These are phyloP conservation scores for Exophiala alcalophila DNA, from an alignment of 2,329 filamentous ascomycete genomes.

Conservation along the genomic window DNA sequence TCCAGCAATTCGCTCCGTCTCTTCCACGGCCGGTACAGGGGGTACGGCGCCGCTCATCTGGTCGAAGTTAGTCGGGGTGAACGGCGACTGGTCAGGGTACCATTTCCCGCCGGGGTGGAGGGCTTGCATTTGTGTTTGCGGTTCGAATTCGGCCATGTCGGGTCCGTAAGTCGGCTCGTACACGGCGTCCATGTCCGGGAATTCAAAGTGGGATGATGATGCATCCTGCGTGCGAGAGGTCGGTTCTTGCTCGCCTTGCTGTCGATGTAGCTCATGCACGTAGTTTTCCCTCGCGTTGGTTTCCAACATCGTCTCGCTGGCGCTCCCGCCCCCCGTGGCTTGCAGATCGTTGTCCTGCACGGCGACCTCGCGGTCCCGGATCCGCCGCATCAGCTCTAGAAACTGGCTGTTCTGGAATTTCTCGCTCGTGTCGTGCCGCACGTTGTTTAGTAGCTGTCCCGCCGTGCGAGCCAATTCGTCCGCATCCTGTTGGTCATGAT, in stretches of 20 bases:
- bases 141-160: conserved; percentile 18
- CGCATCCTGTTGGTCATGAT: conserved; percentile 46
- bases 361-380: conserved; percentile 68
- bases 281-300: background rate
- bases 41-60: conserved; percentile 1
- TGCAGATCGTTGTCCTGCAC: conserved; percentile 70
- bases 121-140: conserved; percentile 35
- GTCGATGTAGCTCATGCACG: conserved; percentile 1
- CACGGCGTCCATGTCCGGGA: conserved; percentile 30
- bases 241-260: background rate
- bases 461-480: conserved; percentile 72
- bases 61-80: too few relatives aligned
- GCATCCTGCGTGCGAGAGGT: conserved; percentile 1
- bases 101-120: conserved; percentile 48
- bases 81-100: conserved; percentile 39
- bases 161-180: conserved; percentile 26
- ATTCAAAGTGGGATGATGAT: conserved; percentile 22
- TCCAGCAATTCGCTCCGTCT: too few relatives aligned
- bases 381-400: conserved; percentile 69
- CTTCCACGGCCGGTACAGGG: background rate
- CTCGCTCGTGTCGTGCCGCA: conserved; percentile 64
- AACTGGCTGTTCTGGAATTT: conserved; percentile 81
- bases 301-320: background rate
- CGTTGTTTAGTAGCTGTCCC: conserved; percentile 64
- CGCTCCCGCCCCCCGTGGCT: conserved; percentile 34